Evolutionary conservation across 176 grass and related monocot species (phyloP).

Genomic region (Oryza glaberrima): DNA sequence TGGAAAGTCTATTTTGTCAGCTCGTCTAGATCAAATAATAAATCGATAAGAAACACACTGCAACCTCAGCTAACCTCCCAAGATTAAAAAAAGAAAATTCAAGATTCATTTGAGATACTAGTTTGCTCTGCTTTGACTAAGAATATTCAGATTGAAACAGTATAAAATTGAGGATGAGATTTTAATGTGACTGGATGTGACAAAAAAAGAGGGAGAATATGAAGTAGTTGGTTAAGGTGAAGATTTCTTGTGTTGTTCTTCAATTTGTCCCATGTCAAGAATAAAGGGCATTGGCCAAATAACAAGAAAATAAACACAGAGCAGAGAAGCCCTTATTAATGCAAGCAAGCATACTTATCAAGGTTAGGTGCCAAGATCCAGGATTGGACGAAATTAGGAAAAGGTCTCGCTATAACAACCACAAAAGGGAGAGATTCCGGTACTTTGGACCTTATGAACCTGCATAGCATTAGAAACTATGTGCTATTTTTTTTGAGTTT

Average conservation of each 20-base stretch:
- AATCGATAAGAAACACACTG: neutral
- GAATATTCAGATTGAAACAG: constrained; percentile 25
- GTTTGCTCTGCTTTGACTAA: neutral
- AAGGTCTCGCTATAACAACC: constrained; percentile 50
- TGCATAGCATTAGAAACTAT: constrained; percentile 16
- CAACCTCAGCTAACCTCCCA: constrained; percentile 22
- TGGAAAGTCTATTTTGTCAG: neutral
- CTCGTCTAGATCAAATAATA: constrained; percentile 11
- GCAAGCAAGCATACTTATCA: constrained; percentile 58
- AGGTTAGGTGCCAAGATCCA: constrained; percentile 56
- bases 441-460: constrained; percentile 14
- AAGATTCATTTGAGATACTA: constrained; percentile 44
- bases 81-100: neutral
- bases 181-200: constrained; percentile 1
- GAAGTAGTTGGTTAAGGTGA: constrained; percentile 28
- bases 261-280: constrained; percentile 3
- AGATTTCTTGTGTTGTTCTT: constrained; percentile 19
- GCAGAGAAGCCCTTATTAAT: constrained; percentile 29
- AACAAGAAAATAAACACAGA: constrained; percentile 22
- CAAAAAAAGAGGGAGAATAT: constrained; percentile 12
- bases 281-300: constrained; percentile 35
- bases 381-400: constrained; percentile 36
- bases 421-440: constrained; percentile 29
- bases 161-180: constrained; percentile 3
- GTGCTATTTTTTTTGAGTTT: neutral